A percentile compares a stretch with the other conserved stretches of the same genome.
These are phyloP conservation scores for Oldenlandia corymbosa DNA, from an alignment of 257 asterid genomes.

Conservation along the genomic window DNA sequence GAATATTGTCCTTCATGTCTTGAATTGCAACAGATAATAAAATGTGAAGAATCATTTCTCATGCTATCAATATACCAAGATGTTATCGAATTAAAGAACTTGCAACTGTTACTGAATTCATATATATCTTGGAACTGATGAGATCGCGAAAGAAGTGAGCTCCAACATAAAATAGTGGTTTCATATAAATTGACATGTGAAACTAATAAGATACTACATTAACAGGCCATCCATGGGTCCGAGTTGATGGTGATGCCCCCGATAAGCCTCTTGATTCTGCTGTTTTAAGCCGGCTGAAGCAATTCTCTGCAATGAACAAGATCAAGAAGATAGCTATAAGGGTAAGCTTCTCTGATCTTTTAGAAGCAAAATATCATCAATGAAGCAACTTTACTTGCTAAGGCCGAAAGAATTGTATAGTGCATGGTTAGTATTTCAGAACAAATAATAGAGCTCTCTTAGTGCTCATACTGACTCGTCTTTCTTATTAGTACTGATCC, in stretches of 20 bases:
- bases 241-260: slow-evolving; percentile 33
- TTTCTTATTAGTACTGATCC: background rate
- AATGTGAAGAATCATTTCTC: background rate
- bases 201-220: background rate
- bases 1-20: background rate
- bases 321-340: slow-evolving; percentile 43
- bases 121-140: background rate
- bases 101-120: background rate
- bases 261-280: slow-evolving; percentile 51
- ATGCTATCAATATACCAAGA: background rate
- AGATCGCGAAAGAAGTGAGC: too few relatives aligned
- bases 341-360: slow-evolving; percentile 23
- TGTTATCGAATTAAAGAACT: background rate
- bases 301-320: slow-evolving; percentile 45
- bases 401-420: background rate
- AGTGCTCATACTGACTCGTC: background rate
- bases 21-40: background rate
- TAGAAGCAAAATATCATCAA: background rate
- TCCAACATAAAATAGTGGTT: background rate
- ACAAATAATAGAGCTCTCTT: background rate
- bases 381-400: background rate
- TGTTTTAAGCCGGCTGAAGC: slow-evolving; percentile 39
- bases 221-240: slow-evolving; percentile 43
- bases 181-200: background rate
- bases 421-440: background rate